These are phyloP conservation scores for Fraxinus velutina DNA, from an alignment of 305 asterid species.

Conservation along the genomic window DNA sequence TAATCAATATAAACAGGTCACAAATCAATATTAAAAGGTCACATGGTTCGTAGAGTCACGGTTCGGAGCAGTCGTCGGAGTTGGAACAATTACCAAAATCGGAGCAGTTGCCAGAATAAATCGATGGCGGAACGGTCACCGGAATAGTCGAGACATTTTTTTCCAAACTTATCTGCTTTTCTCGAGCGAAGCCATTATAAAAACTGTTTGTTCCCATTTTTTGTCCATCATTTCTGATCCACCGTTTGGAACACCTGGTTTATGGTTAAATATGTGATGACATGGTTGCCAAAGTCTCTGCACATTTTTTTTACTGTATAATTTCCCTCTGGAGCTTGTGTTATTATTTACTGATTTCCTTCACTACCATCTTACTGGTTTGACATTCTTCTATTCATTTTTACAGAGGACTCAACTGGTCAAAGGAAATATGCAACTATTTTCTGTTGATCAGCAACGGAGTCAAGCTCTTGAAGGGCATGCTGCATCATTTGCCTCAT, in stretches of 20 bases:
- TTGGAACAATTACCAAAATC: too few species aligned
- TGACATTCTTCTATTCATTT: conserved; percentile 22
- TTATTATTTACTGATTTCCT: conserved; percentile 1
- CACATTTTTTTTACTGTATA: neutral
- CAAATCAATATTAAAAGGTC: too few species aligned
- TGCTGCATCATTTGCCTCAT: conserved; percentile 94
- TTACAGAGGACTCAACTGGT: conserved; percentile 90
- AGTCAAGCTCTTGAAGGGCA: conserved; percentile 99
- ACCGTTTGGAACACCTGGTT: neutral
- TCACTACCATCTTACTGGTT: conserved; percentile 26
- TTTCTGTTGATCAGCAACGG: conserved; percentile 94
- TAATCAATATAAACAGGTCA: too few species aligned
- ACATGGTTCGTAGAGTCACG: too few species aligned
- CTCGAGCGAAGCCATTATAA: neutral
- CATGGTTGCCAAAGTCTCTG: neutral
- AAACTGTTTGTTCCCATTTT: neutral
- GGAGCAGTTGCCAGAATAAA: too few species aligned
- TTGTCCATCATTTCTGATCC: neutral
- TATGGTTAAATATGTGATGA: neutral
- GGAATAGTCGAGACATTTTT: neutral
- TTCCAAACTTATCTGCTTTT: neutral
- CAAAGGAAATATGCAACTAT: conserved; percentile 97
- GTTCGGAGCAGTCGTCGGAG: too few species aligned
- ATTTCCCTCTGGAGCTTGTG: neutral
- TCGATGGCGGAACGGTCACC: too few species aligned